phyloP scores from a whole-genome alignment of 1,284 basidiomycete genomes.

The Rugiboletus extremiorientalis region DNA sequence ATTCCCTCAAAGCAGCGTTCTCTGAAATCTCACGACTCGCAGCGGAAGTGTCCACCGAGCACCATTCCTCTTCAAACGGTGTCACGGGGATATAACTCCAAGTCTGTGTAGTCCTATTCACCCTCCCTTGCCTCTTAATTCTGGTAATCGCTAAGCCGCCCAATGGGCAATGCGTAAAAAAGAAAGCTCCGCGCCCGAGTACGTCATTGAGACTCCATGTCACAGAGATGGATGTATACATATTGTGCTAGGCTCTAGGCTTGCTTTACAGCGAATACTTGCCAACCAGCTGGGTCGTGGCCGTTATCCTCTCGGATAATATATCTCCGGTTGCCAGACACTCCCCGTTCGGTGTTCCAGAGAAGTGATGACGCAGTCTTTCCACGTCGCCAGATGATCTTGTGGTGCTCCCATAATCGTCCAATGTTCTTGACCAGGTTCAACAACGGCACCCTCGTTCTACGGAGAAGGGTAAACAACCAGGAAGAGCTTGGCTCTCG shows the following conservation, averaged over 20 bases:
- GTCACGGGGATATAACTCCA: conserved; percentile 1
- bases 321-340: conserved; percentile 44
- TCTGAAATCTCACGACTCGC: conserved; percentile 81
- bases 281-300: conserved; percentile 15
- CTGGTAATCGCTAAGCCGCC: neutral
- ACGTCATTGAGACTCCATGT: conserved; percentile 1
- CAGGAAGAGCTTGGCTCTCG: neutral
- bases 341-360: conserved; percentile 40
- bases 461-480: conserved; percentile 6
- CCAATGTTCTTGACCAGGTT: conserved; percentile 39
- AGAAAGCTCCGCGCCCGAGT: neutral
- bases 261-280: conserved; percentile 10
- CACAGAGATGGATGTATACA: neutral
- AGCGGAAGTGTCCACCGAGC: conserved; percentile 61
- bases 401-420: conserved; percentile 17
- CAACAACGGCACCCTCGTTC: conserved; percentile 25
- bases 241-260: conserved; percentile 9
- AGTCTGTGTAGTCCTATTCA: neutral
- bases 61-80: neutral
- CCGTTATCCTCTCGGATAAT: conserved; percentile 16
- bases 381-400: conserved; percentile 22
- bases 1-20: conserved; percentile 75
- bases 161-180: neutral
- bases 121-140: neutral
- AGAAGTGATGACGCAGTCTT: conserved; percentile 36